A percentile compares a stretch with the other conserved stretches of the same genome.
These are phyloP conservation scores for Jasminum sambac DNA, from an alignment of 257 asterid species.

Conservation along the genomic window DNA sequence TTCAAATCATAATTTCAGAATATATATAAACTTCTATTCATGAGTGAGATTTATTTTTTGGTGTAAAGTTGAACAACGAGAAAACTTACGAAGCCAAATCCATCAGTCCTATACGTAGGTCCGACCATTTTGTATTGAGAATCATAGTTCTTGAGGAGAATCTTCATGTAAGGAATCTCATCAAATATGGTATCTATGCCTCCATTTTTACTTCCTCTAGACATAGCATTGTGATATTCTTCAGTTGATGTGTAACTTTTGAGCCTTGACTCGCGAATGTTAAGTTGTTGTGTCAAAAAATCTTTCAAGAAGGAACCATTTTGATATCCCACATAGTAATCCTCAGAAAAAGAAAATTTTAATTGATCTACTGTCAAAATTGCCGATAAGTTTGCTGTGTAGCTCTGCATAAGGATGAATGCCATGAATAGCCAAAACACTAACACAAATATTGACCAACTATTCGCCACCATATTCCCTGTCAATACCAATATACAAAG, in stretches of 20 bases:
- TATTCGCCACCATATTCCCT: slow-evolving; percentile 41
- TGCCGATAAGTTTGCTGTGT: slow-evolving; percentile 40
- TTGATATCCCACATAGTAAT: slow-evolving; percentile 30
- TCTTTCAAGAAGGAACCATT: slow-evolving; percentile 34
- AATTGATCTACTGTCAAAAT: slow-evolving; percentile 40
- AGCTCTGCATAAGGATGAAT: slow-evolving; percentile 44
- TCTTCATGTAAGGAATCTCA: slow-evolving; percentile 44
- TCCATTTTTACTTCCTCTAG: slow-evolving; percentile 34
- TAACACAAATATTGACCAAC: slow-evolving; percentile 35
- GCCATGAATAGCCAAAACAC: slow-evolving; percentile 44
- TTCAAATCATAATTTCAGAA: not conserved
- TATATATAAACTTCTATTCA: too few relatives aligned
- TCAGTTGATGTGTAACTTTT: slow-evolving; percentile 22
- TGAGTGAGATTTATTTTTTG: too few relatives aligned
- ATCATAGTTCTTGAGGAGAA: slow-evolving; percentile 38
- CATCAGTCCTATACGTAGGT: slow-evolving; percentile 42
- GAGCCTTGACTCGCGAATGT: slow-evolving; percentile 28
- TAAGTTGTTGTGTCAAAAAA: slow-evolving; percentile 19
- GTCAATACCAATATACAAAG: slow-evolving; percentile 13
- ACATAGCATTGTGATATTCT: slow-evolving; percentile 25
- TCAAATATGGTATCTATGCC: slow-evolving; percentile 42
- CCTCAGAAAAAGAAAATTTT: slow-evolving; percentile 32
- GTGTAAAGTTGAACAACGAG: not conserved
- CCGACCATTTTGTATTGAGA: slow-evolving; percentile 45
- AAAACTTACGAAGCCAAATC: slow-evolving; percentile 56